Percentiles rank a stretch among this genome's conserved stretches.
Evolutionary conservation across 192 early-diverging fungal species (phyloP).

Genomic region (Entrophospora sp.): DNA sequence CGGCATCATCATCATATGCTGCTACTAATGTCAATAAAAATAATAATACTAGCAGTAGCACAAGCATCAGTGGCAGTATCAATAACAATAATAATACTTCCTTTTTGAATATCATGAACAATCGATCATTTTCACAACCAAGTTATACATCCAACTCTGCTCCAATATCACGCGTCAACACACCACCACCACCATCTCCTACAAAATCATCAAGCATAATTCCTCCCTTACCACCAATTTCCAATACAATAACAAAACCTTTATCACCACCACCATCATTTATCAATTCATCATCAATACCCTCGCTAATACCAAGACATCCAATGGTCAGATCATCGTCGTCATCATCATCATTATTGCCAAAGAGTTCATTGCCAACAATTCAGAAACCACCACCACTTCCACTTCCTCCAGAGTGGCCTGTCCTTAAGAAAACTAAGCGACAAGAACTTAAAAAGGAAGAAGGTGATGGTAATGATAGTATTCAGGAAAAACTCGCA

Average conservation of each 20-base stretch:
- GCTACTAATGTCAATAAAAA: background rate
- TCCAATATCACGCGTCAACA: background rate
- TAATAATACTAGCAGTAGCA: background rate
- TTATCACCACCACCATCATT: background rate
- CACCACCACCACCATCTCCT: background rate
- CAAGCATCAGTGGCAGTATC: no score
- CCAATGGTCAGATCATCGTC: background rate
- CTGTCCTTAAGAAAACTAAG: background rate
- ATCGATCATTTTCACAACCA: no score
- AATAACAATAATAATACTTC: no score
- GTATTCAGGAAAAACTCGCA: no score
- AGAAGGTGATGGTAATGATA: no score
- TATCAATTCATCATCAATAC: background rate
- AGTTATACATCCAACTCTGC: no score
- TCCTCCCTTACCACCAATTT: background rate
- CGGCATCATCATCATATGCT: background rate
- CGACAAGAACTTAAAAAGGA: background rate
- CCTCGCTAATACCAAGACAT: background rate
- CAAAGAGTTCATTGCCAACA: background rate
- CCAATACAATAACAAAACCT: background rate
- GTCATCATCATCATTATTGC: background rate
- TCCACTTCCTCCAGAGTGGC: conserved; percentile 6
- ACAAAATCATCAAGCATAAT: background rate
- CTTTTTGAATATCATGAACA: no score
- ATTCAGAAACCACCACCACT: conserved; percentile 1